Evolutionary conservation across 768 basidiomycete species (phyloP).

Genomic region (Krasilnikovozyma curviuscula): DNA sequence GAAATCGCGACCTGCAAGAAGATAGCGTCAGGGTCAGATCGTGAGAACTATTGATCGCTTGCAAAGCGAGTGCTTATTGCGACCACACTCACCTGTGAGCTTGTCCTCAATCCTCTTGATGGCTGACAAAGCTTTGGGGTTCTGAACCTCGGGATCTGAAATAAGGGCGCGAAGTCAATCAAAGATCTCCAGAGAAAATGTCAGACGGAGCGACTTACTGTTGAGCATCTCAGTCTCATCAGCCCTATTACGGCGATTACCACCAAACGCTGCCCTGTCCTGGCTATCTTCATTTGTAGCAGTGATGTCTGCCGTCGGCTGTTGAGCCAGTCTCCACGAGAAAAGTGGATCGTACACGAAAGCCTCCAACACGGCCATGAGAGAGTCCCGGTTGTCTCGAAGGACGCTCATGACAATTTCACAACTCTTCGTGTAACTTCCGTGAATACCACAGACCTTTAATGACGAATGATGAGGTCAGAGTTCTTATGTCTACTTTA

Average conservation of each 20-base stretch:
- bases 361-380: constrained; percentile 96
- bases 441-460: constrained; percentile 92
- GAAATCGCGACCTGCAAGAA: constrained; percentile 61
- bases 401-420: constrained; percentile 95
- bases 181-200: background rate
- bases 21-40: background rate
- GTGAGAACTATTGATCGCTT: background rate
- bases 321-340: constrained; percentile 84
- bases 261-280: constrained; percentile 44
- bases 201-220: constrained; percentile 33
- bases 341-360: constrained; percentile 97
- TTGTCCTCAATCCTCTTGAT: constrained; percentile 91
- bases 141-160: constrained; percentile 54
- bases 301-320: constrained; percentile 41
- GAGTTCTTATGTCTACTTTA: background rate
- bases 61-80: background rate
- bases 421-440: constrained; percentile 86
- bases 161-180: background rate
- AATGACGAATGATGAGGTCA: background rate
- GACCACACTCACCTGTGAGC: constrained; percentile 48
- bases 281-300: constrained; percentile 43
- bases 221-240: constrained; percentile 90
- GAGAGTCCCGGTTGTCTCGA: constrained; percentile 91
- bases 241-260: constrained; percentile 45
- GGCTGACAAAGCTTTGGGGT: constrained; percentile 72